phyloP scores from a whole-genome alignment of 2,329 filamentous ascomycete species.

The Paecilomyces niveus region DNA sequence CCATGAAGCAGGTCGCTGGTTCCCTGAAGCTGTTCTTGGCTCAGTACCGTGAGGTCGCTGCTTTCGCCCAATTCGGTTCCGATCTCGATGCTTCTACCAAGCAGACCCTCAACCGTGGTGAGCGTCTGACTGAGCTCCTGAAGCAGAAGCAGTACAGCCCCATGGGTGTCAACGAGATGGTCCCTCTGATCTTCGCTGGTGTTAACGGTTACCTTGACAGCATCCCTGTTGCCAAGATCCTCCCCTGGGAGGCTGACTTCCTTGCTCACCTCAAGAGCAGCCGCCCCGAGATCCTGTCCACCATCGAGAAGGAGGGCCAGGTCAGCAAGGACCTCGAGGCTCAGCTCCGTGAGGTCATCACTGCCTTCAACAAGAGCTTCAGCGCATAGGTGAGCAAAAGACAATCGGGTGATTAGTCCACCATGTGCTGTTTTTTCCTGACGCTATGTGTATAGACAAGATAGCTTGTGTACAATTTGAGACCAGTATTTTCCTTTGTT shows the following conservation, averaged over 20 bases:
- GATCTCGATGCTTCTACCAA: constrained; percentile 98
- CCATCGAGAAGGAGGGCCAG: constrained; percentile 91
- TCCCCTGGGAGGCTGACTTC: constrained; percentile 92
- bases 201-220: constrained; percentile 91
- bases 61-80: constrained; percentile 99
- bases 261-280: constrained; percentile 84
- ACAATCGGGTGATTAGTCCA: constrained; percentile 23
- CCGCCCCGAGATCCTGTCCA: constrained; percentile 73
- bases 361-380: constrained; percentile 92
- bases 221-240: constrained; percentile 85
- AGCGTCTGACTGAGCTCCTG: constrained; percentile 95
- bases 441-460: constrained; percentile 38
- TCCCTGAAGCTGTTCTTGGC: constrained; percentile 99
- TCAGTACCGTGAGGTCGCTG: constrained; percentile 99
- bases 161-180: constrained; percentile 99
- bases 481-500: constrained; percentile 32
- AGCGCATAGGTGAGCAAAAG: constrained; percentile 35
- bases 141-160: constrained; percentile 99
- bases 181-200: constrained; percentile 98
- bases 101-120: constrained; percentile 96
- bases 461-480: constrained; percentile 41
- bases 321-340: constrained; percentile 83
- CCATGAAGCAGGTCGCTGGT: constrained; percentile 99
- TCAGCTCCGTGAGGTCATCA: constrained; percentile 60
- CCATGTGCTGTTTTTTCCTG: constrained; percentile 32